Evolutionary conservation across 106 monocot species (phyloP), one percentile per base, ranked within the genome.

Genomic region (Apostasia ramifera): DNA sequence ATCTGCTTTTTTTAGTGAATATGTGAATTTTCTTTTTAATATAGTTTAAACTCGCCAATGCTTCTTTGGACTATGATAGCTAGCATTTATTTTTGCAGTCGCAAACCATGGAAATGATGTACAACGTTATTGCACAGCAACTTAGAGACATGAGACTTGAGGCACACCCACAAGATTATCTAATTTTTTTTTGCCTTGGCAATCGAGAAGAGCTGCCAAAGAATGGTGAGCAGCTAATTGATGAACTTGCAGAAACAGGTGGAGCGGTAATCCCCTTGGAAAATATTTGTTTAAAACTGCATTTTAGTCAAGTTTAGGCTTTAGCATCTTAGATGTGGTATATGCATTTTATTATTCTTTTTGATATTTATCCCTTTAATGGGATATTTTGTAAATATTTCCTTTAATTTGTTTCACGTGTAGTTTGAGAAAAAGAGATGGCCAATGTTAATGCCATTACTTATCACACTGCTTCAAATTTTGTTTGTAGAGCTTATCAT

Each of bases 61-160:
- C 26, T 26, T 26, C 26, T 26, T 26, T 26, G 26, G 26, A 26
- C 26, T 26, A 26, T 26, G 26, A 26, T 26, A 26, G 26, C 26
- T 26, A 26, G 26, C 44, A 44, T 45, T 44, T 44, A 40, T 15
- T 57, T 10, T 70, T 77, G 51, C 78, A 90, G 90, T 75, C 67
- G 46, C 83, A 90, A 61, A 90, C 90, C 48, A 90, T 90, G 57
- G 67, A 83, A 53, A 81, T 90, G 90, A 90, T 90, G 90, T 90
- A 90, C 61, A 64, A 73, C 45, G 71, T 86, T 54, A 71, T 90
- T 44, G 83, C 59, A 44, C 50, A 79, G 40, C 81, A 86, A 68
- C 72, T 90, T 12, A 83, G 74, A 71, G 55, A 71, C 26, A 74
- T 63, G 73, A 72, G 78, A 15, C 14, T 76, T 57, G 78, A 83